Conservation (phyloP, 352 stramenopile genomes). For the Albugo laibachii region DNA sequence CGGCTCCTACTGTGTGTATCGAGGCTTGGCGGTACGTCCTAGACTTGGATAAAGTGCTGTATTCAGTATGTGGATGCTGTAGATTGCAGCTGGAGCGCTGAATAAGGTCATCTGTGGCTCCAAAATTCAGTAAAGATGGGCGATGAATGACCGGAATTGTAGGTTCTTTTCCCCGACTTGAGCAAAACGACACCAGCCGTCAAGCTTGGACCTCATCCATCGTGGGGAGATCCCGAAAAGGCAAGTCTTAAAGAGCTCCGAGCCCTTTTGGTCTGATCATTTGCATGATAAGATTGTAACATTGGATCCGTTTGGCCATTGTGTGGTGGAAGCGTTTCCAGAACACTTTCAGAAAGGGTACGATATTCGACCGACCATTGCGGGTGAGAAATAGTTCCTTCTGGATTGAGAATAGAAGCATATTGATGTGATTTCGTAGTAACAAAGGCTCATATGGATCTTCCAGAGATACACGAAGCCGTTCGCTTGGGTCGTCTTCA, state of each 20-base stretch:
- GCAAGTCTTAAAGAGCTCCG: constrained; percentile 3
- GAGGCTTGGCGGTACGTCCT: constrained; percentile 80
- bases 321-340: constrained; percentile 74
- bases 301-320: constrained; percentile 60
- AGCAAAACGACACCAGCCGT: constrained; percentile 89
- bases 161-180: constrained; percentile 47
- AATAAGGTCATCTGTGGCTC: constrained; percentile 14
- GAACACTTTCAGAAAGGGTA: constrained; percentile 95
- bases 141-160: background rate
- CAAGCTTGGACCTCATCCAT: constrained; percentile 91
- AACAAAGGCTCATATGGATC: constrained; percentile 94
- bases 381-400: constrained; percentile 14
- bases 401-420: background rate
- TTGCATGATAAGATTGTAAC: constrained; percentile 27
- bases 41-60: background rate
- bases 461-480: constrained; percentile 96
- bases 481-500: constrained; percentile 84
- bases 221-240: constrained; percentile 92
- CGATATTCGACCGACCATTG: constrained; percentile 97
- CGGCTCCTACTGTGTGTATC: constrained; percentile 98
- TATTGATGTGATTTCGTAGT: constrained; percentile 12
- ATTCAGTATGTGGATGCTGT: background rate
- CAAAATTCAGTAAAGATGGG: background rate
- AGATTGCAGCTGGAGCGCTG: constrained; percentile 54
- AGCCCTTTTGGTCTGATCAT: background rate